These are phyloP conservation scores for Aspergillus sergii DNA, from an alignment of 2,329 filamentous ascomycete species.

Conservation along the genomic window DNA sequence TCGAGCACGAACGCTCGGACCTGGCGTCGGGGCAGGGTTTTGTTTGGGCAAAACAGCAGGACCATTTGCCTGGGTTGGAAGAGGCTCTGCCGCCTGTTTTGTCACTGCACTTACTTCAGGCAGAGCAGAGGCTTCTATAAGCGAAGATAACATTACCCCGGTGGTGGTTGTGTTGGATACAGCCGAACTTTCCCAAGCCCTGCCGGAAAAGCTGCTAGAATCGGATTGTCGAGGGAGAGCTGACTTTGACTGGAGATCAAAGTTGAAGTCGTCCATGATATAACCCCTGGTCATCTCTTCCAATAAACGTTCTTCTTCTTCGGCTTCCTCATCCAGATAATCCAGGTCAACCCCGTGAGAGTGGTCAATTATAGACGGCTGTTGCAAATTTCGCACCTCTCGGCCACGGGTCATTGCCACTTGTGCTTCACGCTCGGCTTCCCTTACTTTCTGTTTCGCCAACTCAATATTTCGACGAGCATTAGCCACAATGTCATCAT, in stretches of 20 bases:
- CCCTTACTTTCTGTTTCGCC: conserved; percentile 73
- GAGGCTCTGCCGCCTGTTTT: conserved; percentile 34
- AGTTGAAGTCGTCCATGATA: conserved; percentile 79
- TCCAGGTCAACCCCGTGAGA: conserved; percentile 38
- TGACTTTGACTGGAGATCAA: conserved; percentile 68
- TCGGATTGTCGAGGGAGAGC: conserved; percentile 76
- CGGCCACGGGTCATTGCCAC: conserved; percentile 63
- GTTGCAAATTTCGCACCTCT: conserved; percentile 54
- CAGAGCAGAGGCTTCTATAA: conserved; percentile 63
- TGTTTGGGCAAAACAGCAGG: conserved; percentile 7
- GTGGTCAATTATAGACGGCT: conserved; percentile 27
- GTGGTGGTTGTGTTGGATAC: conserved; percentile 71
- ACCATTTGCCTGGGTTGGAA: conserved; percentile 43
- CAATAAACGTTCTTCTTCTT: conserved; percentile 74
- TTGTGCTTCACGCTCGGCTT: conserved; percentile 71
- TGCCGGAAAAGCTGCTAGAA: conserved; percentile 75
- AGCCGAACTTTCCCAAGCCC: conserved; percentile 79
- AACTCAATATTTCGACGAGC: conserved; percentile 70
- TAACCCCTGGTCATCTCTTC: conserved; percentile 89
- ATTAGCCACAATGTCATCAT: conserved; percentile 46
- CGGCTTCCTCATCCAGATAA: conserved; percentile 64
- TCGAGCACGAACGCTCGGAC: conserved; percentile 67
- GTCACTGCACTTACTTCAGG: conserved; percentile 39
- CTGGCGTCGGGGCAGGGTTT: conserved; percentile 5
- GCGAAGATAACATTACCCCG: conserved; percentile 69